Conservation (phyloP, 2,329 filamentous ascomycete species). For the Talaromyces sp. region DNA sequence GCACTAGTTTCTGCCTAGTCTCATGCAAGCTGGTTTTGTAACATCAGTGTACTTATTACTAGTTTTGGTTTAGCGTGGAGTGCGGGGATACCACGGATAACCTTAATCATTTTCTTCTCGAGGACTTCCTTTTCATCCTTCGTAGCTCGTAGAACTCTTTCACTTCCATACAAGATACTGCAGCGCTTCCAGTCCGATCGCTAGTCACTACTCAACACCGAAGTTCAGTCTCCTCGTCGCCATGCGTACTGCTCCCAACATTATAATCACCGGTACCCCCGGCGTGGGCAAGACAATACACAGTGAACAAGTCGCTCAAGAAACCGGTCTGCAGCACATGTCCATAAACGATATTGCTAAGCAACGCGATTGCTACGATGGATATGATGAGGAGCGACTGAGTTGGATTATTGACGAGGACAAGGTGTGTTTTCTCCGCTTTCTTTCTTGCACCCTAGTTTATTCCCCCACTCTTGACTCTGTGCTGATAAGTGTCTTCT, state of each 20-base stretch:
- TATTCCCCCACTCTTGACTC: background rate
- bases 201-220: background rate
- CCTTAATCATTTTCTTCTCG: background rate
- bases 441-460: background rate
- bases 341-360: conserved; percentile 91
- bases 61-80: background rate
- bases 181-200: background rate
- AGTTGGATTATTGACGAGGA: conserved; percentile 97
- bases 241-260: conserved; percentile 64
- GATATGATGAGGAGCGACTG: conserved; percentile 78
- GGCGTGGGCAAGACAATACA: conserved; percentile 95
- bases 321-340: conserved; percentile 74
- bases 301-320: conserved; percentile 73
- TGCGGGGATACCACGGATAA: background rate
- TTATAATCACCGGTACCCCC: conserved; percentile 92
- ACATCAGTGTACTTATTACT: no score
- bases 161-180: background rate
- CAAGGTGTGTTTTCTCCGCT: conserved; percentile 57
- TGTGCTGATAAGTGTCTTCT: conserved; percentile 10
- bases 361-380: conserved; percentile 80
- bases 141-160: background rate
- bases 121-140: background rate
- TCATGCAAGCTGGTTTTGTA: no score
- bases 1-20: no score
- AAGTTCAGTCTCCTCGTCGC: background rate